phyloP scores from a whole-genome alignment of 345 rosid genomes.

The Stellera chamaejasme region DNA sequence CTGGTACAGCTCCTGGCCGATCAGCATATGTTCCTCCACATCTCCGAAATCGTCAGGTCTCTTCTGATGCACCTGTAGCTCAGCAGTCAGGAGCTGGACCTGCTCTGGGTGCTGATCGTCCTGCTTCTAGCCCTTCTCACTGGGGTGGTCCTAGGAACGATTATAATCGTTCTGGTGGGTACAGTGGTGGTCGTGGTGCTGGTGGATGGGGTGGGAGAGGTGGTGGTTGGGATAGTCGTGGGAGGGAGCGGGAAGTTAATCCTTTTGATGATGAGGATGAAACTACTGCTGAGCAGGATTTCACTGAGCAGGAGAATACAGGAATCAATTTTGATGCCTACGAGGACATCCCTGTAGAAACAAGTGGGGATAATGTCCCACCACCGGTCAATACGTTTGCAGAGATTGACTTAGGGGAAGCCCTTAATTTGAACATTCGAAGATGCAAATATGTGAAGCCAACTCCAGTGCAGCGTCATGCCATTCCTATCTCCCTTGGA shows the following conservation, averaged over 20 bases:
- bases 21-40: constrained; percentile 81
- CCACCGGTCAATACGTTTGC: constrained; percentile 85
- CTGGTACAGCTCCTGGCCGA: constrained; percentile 42
- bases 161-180: constrained; percentile 17
- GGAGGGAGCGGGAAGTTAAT: constrained; percentile 88
- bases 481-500: constrained; percentile 73
- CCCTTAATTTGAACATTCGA: constrained; percentile 63
- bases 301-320: constrained; percentile 57
- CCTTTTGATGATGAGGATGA: constrained; percentile 74
- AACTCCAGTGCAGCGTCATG: constrained; percentile 90
- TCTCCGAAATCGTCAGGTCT: constrained; percentile 56
- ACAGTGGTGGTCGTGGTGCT: constrained; percentile 27
- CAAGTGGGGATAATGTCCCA: constrained; percentile 92
- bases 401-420: constrained; percentile 91
- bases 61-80: constrained; percentile 42
- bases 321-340: constrained; percentile 95
- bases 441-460: constrained; percentile 98
- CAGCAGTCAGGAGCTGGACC: constrained; percentile 32
- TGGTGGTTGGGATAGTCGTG: constrained; percentile 57
- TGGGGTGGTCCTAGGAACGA: constrained; percentile 53
- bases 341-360: constrained; percentile 95
- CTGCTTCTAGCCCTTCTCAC: constrained; percentile 42
- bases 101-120: constrained; percentile 31
- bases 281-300: constrained; percentile 33
- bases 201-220: constrained; percentile 53